Percentiles rank a stretch among this genome's conserved stretches.
phyloP scores from a whole-genome alignment of 495 filamentous ascomycete genomes.

The Aspergillus wentii region DNA sequence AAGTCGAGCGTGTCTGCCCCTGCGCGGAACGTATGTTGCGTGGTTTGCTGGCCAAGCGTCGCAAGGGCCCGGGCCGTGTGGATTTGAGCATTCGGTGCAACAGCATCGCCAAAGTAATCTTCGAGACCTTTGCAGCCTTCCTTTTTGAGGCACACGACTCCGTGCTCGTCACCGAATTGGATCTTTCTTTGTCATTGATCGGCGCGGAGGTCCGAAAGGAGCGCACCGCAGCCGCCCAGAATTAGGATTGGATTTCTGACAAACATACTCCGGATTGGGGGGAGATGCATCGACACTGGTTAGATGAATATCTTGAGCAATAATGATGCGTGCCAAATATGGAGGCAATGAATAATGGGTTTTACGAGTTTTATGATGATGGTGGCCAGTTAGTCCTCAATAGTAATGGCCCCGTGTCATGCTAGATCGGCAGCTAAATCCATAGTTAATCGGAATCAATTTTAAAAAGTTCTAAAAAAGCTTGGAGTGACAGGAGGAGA shows the following conservation, averaged over 20 bases:
- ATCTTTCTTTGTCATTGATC: slow-evolving; percentile 17
- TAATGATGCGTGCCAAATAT: too few species aligned
- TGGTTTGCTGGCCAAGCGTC: slow-evolving; percentile 18
- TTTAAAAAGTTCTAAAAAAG: too few species aligned
- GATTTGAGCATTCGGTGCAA: slow-evolving; percentile 19
- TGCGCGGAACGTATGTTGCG: slow-evolving; percentile 34
- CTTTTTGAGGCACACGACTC: slow-evolving; percentile 9
- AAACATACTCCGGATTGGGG: slow-evolving; percentile 1
- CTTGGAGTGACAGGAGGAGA: too few species aligned
- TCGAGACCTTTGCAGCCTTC: slow-evolving; percentile 21
- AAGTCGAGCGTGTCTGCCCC: slow-evolving; percentile 25
- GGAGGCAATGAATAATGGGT: too few species aligned
- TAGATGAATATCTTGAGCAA: not conserved
- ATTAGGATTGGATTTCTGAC: not conserved
- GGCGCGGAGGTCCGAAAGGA: slow-evolving; percentile 24
- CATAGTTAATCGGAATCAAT: not conserved
- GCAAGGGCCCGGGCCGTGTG: slow-evolving; percentile 7
- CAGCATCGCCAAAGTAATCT: slow-evolving; percentile 22
- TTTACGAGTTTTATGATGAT: too few species aligned
- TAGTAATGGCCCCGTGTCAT: too few species aligned
- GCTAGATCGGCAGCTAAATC: not conserved
- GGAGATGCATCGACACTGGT: not conserved
- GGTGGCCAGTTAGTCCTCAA: too few species aligned
- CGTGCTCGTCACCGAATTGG: slow-evolving; percentile 15
- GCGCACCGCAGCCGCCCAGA: slow-evolving; percentile 7